phyloP scores from a whole-genome alignment of 2,329 filamentous ascomycete genomes.

The Bipolaris cookei region DNA sequence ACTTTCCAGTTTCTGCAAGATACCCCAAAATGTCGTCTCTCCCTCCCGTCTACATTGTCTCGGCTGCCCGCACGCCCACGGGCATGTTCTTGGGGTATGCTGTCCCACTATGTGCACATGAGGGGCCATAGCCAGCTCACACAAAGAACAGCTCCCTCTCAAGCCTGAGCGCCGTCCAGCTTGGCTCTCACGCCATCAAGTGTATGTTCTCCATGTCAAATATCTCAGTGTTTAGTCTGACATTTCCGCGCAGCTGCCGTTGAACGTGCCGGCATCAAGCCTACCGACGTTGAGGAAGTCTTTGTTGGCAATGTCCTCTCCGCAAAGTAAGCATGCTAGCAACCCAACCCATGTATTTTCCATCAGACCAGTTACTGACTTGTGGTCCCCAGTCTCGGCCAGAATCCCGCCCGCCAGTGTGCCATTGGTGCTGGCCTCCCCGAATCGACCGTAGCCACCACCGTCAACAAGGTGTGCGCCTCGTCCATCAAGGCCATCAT shows the following conservation, averaged over 20 bases:
- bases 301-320: conserved; percentile 98
- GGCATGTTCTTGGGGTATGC: conserved; percentile 91
- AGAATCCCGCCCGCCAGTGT: conserved; percentile 95
- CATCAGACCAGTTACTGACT: too few relatives aligned
- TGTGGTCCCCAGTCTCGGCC: conserved; percentile 72
- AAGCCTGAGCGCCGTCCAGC: conserved; percentile 81
- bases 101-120: conserved; percentile 12
- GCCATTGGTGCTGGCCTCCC: conserved; percentile 86
- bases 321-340: conserved; percentile 71
- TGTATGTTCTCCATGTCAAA: conserved; percentile 58
- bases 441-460: conserved; percentile 81
- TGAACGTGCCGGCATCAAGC: conserved; percentile 84
- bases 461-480: conserved; percentile 99
- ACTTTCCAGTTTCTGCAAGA: conserved; percentile 11
- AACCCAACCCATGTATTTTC: too few relatives aligned
- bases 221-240: conserved; percentile 23
- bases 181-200: conserved; percentile 93
- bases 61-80: conserved; percentile 85
- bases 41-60: conserved; percentile 94
- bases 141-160: conserved; percentile 74
- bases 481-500: conserved; percentile 94
- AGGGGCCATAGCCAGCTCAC: conserved; percentile 36
- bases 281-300: conserved; percentile 91
- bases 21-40: conserved; percentile 72
- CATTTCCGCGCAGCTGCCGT: conserved; percentile 66